These are phyloP conservation scores for Chytriomyces sp. DNA, from an alignment of 192 early-diverging fungal genomes.

Conservation along the genomic window DNA sequence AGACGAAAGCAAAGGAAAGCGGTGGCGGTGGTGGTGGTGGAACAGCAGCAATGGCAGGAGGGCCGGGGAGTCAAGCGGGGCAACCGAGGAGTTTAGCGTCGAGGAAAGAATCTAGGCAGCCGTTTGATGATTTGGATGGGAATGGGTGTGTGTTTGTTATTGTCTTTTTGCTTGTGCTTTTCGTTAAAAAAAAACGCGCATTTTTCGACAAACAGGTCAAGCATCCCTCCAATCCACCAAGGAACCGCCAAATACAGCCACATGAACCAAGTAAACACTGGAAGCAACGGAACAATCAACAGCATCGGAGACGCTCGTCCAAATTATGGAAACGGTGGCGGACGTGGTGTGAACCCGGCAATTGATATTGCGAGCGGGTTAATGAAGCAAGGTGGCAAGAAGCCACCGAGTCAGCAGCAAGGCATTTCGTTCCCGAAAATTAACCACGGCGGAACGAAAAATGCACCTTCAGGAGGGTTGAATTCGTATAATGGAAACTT, in stretches of 20 bases:
- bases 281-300: slow-evolving; percentile 25
- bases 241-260: slow-evolving; percentile 3
- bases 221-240: slow-evolving; percentile 33
- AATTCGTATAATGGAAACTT: slow-evolving; percentile 26
- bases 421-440: slow-evolving; percentile 28
- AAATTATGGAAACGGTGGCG: background rate
- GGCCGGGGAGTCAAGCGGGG: background rate
- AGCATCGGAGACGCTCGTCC: slow-evolving; percentile 7
- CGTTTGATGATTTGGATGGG: slow-evolving; percentile 52
- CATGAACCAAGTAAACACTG: slow-evolving; percentile 7
- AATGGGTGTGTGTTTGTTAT: slow-evolving; percentile 31
- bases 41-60: background rate
- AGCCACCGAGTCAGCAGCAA: slow-evolving; percentile 31
- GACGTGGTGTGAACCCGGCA: slow-evolving; percentile 19
- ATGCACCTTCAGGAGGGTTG: background rate
- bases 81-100: slow-evolving; percentile 36
- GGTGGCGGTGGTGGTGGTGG: background rate
- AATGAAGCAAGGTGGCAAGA: slow-evolving; percentile 6
- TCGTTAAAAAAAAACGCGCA: background rate
- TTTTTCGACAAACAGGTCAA: slow-evolving; percentile 7
- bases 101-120: slow-evolving; percentile 46
- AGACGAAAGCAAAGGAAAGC: slow-evolving; percentile 44
- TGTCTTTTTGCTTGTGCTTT: background rate
- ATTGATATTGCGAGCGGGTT: slow-evolving; percentile 32
- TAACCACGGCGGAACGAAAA: background rate